Percentiles rank a stretch among this genome's conserved stretches.
These are phyloP conservation scores for Plenodomus lindquistii DNA, from an alignment of 2,329 filamentous ascomycete species.

Conservation along the genomic window DNA sequence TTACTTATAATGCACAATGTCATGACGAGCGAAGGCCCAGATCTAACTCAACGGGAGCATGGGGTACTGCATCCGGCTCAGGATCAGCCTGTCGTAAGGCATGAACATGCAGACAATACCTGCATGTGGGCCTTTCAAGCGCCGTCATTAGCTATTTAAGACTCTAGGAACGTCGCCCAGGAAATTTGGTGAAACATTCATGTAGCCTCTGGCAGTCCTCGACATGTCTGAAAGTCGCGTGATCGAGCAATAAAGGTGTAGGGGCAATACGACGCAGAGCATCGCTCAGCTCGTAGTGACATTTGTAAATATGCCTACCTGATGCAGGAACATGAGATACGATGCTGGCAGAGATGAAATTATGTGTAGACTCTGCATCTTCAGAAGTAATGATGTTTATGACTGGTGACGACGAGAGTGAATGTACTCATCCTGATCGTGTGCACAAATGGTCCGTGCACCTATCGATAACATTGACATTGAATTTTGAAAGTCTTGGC, in stretches of 20 bases:
- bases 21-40: too few relatives aligned
- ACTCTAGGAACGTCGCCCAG: too few relatives aligned
- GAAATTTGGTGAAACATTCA: too few relatives aligned
- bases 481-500: constrained; percentile 37
- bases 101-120: not conserved
- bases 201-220: not conserved
- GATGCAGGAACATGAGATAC: not conserved
- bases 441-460: constrained; percentile 3
- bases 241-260: not conserved
- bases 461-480: constrained; percentile 20
- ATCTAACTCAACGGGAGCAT: not conserved
- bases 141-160: too few relatives aligned
- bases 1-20: too few relatives aligned
- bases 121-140: not conserved
- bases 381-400: too few relatives aligned
- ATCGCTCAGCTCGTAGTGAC: not conserved
- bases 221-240: not conserved
- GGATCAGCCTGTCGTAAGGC: too few relatives aligned
- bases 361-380: too few relatives aligned
- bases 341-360: too few relatives aligned
- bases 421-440: too few relatives aligned
- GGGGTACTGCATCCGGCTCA: too few relatives aligned
- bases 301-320: not conserved
- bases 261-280: not conserved
- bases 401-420: too few relatives aligned